Conservation (phyloP, 2,329 filamentous ascomycete genomes). For the Herpomyces periplanetae region DNA sequence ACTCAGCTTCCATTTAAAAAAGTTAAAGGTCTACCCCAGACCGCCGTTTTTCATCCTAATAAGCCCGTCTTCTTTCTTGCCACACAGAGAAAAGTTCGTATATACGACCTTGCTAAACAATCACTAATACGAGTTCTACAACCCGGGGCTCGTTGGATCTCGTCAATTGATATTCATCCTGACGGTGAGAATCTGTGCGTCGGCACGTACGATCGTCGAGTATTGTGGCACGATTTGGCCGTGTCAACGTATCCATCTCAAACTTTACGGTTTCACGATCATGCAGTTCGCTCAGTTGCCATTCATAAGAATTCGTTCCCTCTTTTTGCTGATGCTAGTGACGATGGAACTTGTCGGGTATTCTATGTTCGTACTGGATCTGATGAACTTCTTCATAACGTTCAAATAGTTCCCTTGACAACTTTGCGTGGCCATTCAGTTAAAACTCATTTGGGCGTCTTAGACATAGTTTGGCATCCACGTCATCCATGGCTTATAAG, state of each 20-base stretch:
- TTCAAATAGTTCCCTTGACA: conserved; percentile 80
- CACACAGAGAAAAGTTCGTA: conserved; percentile 62
- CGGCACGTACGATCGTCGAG: conserved; percentile 62
- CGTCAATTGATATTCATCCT: conserved; percentile 63
- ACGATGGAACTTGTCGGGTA: conserved; percentile 72
- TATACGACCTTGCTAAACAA: conserved; percentile 69
- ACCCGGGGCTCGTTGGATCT: conserved; percentile 78
- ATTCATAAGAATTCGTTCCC: conserved; percentile 46
- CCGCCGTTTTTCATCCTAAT: conserved; percentile 70
- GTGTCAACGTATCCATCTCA: conserved; percentile 69
- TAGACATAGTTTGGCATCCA: conserved; percentile 88
- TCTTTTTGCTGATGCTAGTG: conserved; percentile 70
- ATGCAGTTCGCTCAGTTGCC: conserved; percentile 56
- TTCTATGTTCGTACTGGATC: conserved; percentile 88
- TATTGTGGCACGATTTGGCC: conserved; percentile 90
- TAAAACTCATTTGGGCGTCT: conserved; percentile 43
- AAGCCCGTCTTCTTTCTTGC: conserved; percentile 82
- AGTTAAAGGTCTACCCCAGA: conserved; percentile 36
- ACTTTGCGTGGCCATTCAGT: conserved; percentile 66
- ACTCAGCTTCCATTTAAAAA: conserved; percentile 75
- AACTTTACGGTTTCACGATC: conserved; percentile 68
- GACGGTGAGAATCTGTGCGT: conserved; percentile 78
- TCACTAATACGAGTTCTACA: conserved; percentile 72
- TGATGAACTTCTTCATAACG: conserved; percentile 81
- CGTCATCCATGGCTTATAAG: conserved; percentile 72